These are phyloP conservation scores for Fremontodendron californicum DNA, from an alignment of 345 rosid species.

Conservation along the genomic window DNA sequence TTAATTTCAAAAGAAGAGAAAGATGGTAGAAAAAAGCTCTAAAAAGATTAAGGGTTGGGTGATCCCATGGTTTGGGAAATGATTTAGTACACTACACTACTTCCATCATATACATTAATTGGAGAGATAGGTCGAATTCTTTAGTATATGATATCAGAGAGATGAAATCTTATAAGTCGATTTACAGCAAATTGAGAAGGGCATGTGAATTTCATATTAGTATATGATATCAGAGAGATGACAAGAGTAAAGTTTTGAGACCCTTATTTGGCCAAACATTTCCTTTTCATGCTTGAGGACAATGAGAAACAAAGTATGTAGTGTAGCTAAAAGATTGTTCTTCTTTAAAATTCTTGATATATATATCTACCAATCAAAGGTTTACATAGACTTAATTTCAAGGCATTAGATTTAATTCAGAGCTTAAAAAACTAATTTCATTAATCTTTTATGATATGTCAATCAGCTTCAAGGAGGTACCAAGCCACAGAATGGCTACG, in stretches of 20 bases:
- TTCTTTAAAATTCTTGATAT: not conserved
- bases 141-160: too few relatives aligned
- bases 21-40: not conserved
- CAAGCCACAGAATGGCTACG: constrained; percentile 93
- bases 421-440: not conserved
- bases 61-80: not conserved
- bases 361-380: not conserved
- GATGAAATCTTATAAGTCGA: too few relatives aligned
- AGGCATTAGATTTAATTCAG: not conserved
- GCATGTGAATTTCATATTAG: not conserved
- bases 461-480: constrained; percentile 74
- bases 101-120: not conserved
- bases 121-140: constrained; percentile 2
- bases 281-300: not conserved
- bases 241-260: too few relatives aligned
- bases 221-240: too few relatives aligned
- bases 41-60: not conserved
- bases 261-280: too few relatives aligned
- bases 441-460: not conserved
- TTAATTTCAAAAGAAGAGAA: not conserved
- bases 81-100: not conserved
- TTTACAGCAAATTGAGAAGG: not conserved
- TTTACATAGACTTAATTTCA: not conserved
- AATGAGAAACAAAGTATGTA: not conserved
- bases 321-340: not conserved